Conservation (phyloP, 1,139 yeast species). For the Geotrichum carabidarum region DNA sequence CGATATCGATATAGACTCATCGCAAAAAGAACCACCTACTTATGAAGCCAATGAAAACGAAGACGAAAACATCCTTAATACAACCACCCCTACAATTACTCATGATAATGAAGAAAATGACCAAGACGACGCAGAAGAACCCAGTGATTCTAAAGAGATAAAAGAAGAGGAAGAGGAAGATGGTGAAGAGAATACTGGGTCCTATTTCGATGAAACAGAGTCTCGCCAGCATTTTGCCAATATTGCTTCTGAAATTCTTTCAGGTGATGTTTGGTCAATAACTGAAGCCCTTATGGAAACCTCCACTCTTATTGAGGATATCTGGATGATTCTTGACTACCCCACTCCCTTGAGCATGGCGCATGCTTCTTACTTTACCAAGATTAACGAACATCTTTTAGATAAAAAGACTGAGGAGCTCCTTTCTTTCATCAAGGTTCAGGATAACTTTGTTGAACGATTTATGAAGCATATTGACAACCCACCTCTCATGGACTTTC, state of each 20-base stretch:
- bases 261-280: conserved; percentile 92
- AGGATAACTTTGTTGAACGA: conserved; percentile 58
- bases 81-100: conserved; percentile 3
- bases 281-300: conserved; percentile 88
- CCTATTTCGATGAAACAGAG: conserved; percentile 31
- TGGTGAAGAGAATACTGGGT: conserved; percentile 23
- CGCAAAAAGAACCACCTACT: conserved; percentile 2
- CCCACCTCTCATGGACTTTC: conserved; percentile 81
- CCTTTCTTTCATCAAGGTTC: conserved; percentile 64
- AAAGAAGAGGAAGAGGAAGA: conserved; percentile 28
- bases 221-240: conserved; percentile 63
- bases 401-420: conserved; percentile 87
- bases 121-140: conserved; percentile 10
- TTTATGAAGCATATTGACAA: conserved; percentile 75
- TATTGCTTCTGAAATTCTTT: conserved; percentile 82
- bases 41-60: conserved; percentile 31
- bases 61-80: conserved; percentile 15
- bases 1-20: neutral
- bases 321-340: conserved; percentile 76
- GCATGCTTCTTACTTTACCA: conserved; percentile 84
- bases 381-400: conserved; percentile 84
- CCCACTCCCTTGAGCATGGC: conserved; percentile 63
- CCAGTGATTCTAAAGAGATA: conserved; percentile 19
- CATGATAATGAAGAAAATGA: conserved; percentile 15
- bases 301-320: conserved; percentile 54